Evolutionary conservation across 2,329 filamentous ascomycete species (phyloP), one percentile per base, ranked within the genome.

Genomic region (Pseudogymnoascus sp.): DNA sequence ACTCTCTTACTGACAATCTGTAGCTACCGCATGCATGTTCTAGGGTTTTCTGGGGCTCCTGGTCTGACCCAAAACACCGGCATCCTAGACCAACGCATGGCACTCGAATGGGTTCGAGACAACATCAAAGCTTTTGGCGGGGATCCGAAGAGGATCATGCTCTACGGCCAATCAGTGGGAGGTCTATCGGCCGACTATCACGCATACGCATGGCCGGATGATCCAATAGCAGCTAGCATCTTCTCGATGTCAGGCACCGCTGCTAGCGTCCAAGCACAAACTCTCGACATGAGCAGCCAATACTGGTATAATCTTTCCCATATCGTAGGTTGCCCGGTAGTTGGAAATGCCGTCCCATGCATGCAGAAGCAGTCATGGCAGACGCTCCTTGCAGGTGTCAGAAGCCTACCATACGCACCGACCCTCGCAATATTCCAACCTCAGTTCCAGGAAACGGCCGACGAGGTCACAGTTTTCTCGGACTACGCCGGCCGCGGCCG

Each of bases 81-180:
- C 1, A 71, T 87, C 59, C 75, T 78, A 62, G 85, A 88, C 66
- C 83, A 87, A 71, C 76, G 80, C 64, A 67, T 78, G 25, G 76
- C 81, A 9, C 74, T 87, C 20, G 72, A 75, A 61, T 87, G 83
- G 84, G 77, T 86, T 39, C 75, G 76, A 63, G 73, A 77, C 28
- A 86, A 85, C 69, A 79, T 84, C 58, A 77, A 70, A 3, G 72
- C 70, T 3, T 84, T 87, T 69, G 83, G 83, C 0, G 84, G 83
- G 1, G 79, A 86, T 64, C 74, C 73, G 1, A 43, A 47, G 16
- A 61, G 63, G 4, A 70, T 70, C 37, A 69, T 67, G 6, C 57
- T 69, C 12, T 68, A 69, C 37, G 68, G 68, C 6, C 63, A 69
- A 60, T 69, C 65, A 12, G 68, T 66, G 25, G 68, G 68, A 1